These are phyloP conservation scores for Epichloe scottii DNA, from an alignment of 2,329 filamentous ascomycete species.

Conservation along the genomic window DNA sequence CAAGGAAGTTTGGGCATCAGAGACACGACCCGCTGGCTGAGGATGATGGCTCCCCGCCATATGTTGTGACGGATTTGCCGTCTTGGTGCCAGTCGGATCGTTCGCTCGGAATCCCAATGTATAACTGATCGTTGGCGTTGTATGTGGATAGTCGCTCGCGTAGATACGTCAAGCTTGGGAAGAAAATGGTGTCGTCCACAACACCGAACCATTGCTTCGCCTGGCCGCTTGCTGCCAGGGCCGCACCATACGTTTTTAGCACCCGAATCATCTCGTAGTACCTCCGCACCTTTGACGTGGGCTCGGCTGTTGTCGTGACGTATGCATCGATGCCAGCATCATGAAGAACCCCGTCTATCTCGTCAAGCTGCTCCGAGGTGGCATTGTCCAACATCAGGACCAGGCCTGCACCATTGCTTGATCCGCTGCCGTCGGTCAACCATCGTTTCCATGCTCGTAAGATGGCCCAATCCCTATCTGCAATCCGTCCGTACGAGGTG, in stretches of 20 bases:
- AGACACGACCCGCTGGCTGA: slow-evolving; percentile 24
- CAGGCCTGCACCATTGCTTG: slow-evolving; percentile 30
- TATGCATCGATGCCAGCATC: slow-evolving; percentile 27
- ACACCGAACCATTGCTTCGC: slow-evolving; percentile 30
- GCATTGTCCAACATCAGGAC: slow-evolving; percentile 30
- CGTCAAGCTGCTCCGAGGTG: slow-evolving; percentile 18
- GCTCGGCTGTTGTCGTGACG: slow-evolving; percentile 19
- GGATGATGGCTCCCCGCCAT: slow-evolving; percentile 33
- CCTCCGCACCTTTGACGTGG: slow-evolving; percentile 19
- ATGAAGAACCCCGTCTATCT: slow-evolving; percentile 19
- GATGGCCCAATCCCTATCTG: slow-evolving; percentile 25
- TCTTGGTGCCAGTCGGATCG: slow-evolving; percentile 29
- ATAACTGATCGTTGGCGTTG: slow-evolving; percentile 21
- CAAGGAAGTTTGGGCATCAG: slow-evolving; percentile 26
- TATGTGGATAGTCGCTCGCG: slow-evolving; percentile 24
- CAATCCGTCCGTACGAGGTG: slow-evolving; percentile 29
- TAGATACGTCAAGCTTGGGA: slow-evolving; percentile 29
- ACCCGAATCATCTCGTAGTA: slow-evolving; percentile 27
- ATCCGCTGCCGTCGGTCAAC: slow-evolving; percentile 28
- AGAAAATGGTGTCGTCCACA: slow-evolving; percentile 34
- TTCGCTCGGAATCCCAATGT: slow-evolving; percentile 32
- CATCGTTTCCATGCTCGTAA: slow-evolving; percentile 32
- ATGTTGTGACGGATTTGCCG: slow-evolving; percentile 24
- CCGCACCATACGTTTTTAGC: slow-evolving; percentile 20
- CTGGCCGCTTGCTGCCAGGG: slow-evolving; percentile 22